phyloP scores from a whole-genome alignment of 768 basidiomycete species.

The Pleurotus salmoneostramineus region DNA sequence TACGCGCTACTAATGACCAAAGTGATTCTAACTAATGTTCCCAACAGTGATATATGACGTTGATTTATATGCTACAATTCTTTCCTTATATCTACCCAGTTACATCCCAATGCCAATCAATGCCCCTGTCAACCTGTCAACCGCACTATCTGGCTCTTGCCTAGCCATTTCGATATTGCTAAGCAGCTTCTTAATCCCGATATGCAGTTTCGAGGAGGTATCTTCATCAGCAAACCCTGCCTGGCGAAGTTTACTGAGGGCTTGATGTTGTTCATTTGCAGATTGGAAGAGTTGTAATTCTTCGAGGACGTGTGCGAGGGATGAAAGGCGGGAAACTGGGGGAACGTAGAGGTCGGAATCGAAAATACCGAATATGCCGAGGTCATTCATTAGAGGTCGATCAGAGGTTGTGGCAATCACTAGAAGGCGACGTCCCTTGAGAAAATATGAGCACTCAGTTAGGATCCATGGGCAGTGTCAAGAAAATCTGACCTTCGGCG shows the following conservation, averaged over 20 bases:
- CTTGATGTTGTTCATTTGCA: slow-evolving; percentile 47
- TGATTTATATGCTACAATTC: no score
- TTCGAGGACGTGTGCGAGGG: slow-evolving; percentile 73
- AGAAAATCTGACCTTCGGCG: slow-evolving; percentile 71
- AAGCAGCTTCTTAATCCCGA: slow-evolving; percentile 93
- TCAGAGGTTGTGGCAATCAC: slow-evolving; percentile 92
- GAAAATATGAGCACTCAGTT: background rate
- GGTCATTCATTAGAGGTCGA: slow-evolving; percentile 78
- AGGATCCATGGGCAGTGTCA: background rate
- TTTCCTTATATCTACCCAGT: background rate
- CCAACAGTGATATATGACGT: no score
- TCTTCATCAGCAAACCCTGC: slow-evolving; percentile 64
- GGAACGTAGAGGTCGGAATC: slow-evolving; percentile 85
- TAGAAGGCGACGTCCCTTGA: slow-evolving; percentile 83
- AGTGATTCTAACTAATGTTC: no score
- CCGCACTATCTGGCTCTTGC: slow-evolving; percentile 87
- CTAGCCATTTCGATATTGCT: slow-evolving; percentile 94
- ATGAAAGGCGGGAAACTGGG: slow-evolving; percentile 65
- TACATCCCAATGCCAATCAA: slow-evolving; percentile 52
- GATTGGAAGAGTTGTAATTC: slow-evolving; percentile 76
- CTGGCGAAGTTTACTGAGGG: slow-evolving; percentile 64
- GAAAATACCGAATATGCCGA: slow-evolving; percentile 87
- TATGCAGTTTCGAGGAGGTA: slow-evolving; percentile 50
- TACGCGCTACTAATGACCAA: no score
- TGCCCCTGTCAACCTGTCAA: slow-evolving; percentile 61